Evolutionary conservation across 164 flowering plant genomes (phyloP).

Genomic region (Platanus orientalis): DNA sequence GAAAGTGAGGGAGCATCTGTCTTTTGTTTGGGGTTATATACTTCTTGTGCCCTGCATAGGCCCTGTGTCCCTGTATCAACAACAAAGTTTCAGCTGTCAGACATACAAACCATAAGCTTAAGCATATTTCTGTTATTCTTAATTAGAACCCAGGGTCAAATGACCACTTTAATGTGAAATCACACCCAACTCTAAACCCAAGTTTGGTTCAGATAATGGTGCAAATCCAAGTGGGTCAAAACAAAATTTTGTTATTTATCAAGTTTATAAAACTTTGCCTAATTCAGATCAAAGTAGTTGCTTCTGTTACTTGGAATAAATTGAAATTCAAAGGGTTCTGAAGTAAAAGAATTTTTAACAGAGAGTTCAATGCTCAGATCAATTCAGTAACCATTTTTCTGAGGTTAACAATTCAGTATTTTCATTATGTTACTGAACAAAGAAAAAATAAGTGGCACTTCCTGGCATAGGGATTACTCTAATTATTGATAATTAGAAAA

Average conservation of each 20-base stretch:
- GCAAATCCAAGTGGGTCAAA: no score
- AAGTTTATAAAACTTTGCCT: no score
- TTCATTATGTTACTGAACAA: not conserved
- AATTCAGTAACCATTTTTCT: not conserved
- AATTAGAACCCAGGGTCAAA: not conserved
- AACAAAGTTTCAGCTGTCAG: slow-evolving; percentile 8
- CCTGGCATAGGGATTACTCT: not conserved
- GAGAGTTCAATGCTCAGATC: not conserved
- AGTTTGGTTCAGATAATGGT: no score
- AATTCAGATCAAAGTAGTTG: no score
- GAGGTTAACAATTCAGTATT: no score
- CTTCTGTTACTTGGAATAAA: not conserved
- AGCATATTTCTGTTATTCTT: not conserved
- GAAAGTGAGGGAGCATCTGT: slow-evolving; percentile 76
- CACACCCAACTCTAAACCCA: no score
- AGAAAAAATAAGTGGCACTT: not conserved
- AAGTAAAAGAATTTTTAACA: not conserved
- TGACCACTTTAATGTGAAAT: not conserved
- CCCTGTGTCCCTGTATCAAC: slow-evolving; percentile 73
- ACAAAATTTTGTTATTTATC: no score
- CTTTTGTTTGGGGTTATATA: slow-evolving; percentile 93
- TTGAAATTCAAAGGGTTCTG: not conserved
- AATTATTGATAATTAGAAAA: not conserved
- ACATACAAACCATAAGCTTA: not conserved
- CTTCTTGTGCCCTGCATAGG: slow-evolving; percentile 94